Percentiles rank a stretch among this genome's conserved stretches.
These are phyloP conservation scores for Williopsis jadinii DNA, from an alignment of 1,139 yeast species.

Conservation along the genomic window DNA sequence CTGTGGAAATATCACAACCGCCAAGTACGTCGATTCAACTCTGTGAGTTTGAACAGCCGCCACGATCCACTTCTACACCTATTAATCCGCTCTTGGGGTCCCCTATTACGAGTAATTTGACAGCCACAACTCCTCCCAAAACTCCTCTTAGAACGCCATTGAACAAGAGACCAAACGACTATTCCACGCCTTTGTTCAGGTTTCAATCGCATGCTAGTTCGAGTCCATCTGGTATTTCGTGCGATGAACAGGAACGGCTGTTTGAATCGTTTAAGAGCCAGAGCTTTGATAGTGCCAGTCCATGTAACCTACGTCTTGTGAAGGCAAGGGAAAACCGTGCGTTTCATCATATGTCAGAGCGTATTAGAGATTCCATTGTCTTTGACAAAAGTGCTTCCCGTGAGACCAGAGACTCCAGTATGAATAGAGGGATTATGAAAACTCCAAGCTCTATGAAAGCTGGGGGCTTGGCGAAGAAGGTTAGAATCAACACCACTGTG, in stretches of 20 bases:
- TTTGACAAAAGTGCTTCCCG: too few species aligned
- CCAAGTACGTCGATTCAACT: slow-evolving; percentile 23
- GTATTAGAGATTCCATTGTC: too few species aligned
- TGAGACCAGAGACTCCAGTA: too few species aligned
- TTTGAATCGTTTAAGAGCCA: background rate
- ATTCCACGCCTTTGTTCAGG: slow-evolving; percentile 15
- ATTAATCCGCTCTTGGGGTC: slow-evolving; percentile 3
- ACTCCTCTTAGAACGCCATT: background rate
- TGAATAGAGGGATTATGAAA: slow-evolving; percentile 5
- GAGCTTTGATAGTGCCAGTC: too few species aligned
- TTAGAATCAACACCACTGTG: slow-evolving; percentile 15
- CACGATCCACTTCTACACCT: slow-evolving; percentile 31
- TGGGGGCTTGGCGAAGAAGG: slow-evolving; percentile 4
- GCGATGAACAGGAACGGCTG: slow-evolving; percentile 5
- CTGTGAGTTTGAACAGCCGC: slow-evolving; percentile 30
- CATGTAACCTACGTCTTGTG: too few species aligned
- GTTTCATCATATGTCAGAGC: too few species aligned
- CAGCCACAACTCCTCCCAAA: background rate
- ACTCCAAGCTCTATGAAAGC: background rate
- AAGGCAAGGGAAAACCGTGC: too few species aligned
- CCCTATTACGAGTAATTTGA: background rate
- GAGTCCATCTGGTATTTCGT: background rate
- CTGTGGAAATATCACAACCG: background rate
- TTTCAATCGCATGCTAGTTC: slow-evolving; percentile 6
- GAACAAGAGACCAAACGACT: slow-evolving; percentile 5